A percentile compares a stretch with the other conserved stretches of the same genome.
Conservation (phyloP, 2,329 filamentous ascomycete genomes). For the Escovopsis sp. region DNA sequence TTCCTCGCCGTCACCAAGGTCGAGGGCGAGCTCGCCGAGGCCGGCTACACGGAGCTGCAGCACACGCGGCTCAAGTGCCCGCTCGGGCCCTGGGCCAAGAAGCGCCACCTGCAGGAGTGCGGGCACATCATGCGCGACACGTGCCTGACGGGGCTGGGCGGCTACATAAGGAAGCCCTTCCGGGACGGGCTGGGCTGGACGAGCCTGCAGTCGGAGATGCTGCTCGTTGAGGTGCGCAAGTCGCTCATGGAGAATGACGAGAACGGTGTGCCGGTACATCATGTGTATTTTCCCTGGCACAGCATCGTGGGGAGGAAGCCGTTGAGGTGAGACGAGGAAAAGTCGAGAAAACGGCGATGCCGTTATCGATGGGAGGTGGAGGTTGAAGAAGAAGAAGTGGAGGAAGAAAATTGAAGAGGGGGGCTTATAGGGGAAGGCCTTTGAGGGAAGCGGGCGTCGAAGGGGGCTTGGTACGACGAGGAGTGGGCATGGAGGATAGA, state of each 20-base stretch:
- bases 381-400: no score
- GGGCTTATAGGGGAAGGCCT: no score
- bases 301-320: constrained; percentile 25
- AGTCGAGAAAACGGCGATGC: no score
- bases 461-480: no score
- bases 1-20: constrained; percentile 23
- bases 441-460: no score
- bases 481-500: no score
- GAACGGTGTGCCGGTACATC: constrained; percentile 18
- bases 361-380: no score
- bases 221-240: constrained; percentile 26
- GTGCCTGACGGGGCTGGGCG: constrained; percentile 24
- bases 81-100: constrained; percentile 31
- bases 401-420: no score
- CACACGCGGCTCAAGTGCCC: constrained; percentile 31
- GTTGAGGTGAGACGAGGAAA: no score
- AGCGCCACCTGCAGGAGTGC: constrained; percentile 25
- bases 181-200: constrained; percentile 26
- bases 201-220: constrained; percentile 25
- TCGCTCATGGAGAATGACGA: constrained; percentile 18
- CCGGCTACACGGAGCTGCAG: constrained; percentile 27
- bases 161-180: constrained; percentile 23
- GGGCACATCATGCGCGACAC: constrained; percentile 30
- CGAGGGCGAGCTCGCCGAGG: constrained; percentile 19
- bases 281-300: constrained; percentile 26